Evolutionary conservation across 306 rosid genomes (phyloP), one percentile per base, ranked within the genome.

Genomic region (Cicer chorassanicum): DNA sequence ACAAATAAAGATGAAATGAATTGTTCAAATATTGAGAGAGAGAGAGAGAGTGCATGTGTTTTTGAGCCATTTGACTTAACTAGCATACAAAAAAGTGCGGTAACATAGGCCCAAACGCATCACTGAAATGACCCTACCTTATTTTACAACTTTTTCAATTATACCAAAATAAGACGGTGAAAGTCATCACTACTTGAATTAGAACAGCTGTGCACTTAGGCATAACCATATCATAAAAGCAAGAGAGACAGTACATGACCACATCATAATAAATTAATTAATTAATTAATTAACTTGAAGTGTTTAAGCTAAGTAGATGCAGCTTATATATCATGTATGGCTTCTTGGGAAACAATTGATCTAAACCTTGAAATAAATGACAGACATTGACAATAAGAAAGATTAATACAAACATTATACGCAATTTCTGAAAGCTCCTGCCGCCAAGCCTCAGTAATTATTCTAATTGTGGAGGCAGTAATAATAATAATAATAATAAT

Each of bases 361-460:
- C 77, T 60, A 80, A 77, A 77, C 68, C 67, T 80, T 76, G 55
- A 46, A 68, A 84, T 74, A 24, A 78, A 65, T 84, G 79, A 57
- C 41, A 57, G 68, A 78, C 45, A 69, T 74, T 70, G 85, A 81
- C 85, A 81, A 72, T 62, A 70, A 55, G 53, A 76, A n/a, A 57
- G 9, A 42, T 73, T 69, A 68, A 59, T 60, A 41, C 83, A 73
- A 57, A 42, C 24, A 56, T 72, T 45, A 68, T 80, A 65, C 62
- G 80, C 81, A 70, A 65, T 74, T 76, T 49, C 13, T 43, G 7
- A 73, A 74, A 84, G 64, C 12, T 69, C 51, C 64, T 78, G 86
- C 80, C 80, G 80, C 68, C 85, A 72, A 80, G 77, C 19, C 41
- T 54, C 19, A 1, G 75, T 80, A 71, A 69, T 68, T 75, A 63